phyloP scores from a whole-genome alignment of 2,329 filamentous ascomycete genomes.

The Fusarium sp. region DNA sequence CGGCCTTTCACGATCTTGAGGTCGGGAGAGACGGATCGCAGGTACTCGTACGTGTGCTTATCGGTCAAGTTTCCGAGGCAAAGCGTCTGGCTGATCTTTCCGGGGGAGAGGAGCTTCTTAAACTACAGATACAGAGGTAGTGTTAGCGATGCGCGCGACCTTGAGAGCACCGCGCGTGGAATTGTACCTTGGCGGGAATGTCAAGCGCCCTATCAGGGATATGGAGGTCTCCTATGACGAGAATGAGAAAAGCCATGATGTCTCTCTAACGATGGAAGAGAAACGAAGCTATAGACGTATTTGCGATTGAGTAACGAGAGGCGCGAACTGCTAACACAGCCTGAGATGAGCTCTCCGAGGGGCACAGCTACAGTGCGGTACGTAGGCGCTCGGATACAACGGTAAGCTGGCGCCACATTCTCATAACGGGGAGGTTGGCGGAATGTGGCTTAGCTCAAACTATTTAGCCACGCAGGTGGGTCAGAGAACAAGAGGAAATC shows the following conservation, averaged over 20 bases:
- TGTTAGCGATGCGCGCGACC: conserved; percentile 45
- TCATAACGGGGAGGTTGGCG: conserved; percentile 39
- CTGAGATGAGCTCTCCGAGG: conserved; percentile 45
- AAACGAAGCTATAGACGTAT: conserved; percentile 38
- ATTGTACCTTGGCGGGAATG: conserved; percentile 84
- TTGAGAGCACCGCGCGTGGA: conserved; percentile 20
- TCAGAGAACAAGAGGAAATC: too few relatives aligned
- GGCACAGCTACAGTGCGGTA: conserved; percentile 44
- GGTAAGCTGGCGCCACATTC: conserved; percentile 43
- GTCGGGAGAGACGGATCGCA: conserved; percentile 79
- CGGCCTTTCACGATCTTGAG: conserved; percentile 78
- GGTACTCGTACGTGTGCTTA: conserved; percentile 83
- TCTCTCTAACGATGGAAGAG: conserved; percentile 40
- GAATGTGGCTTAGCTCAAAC: conserved; percentile 33
- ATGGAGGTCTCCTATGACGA: conserved; percentile 93
- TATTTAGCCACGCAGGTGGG: neutral
- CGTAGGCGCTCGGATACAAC: conserved; percentile 50
- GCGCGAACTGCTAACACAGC: conserved; percentile 46
- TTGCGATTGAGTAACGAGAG: conserved; percentile 41
- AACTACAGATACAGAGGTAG: conserved; percentile 66
- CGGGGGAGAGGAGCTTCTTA: conserved; percentile 85
- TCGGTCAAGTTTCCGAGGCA: conserved; percentile 86
- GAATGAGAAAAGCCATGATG: conserved; percentile 88
- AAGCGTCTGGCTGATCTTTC: conserved; percentile 85
- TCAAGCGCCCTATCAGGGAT: conserved; percentile 93